phyloP scores from a whole-genome alignment of 2,329 filamentous ascomycete species.

The Sclerotinia spermophila region DNA sequence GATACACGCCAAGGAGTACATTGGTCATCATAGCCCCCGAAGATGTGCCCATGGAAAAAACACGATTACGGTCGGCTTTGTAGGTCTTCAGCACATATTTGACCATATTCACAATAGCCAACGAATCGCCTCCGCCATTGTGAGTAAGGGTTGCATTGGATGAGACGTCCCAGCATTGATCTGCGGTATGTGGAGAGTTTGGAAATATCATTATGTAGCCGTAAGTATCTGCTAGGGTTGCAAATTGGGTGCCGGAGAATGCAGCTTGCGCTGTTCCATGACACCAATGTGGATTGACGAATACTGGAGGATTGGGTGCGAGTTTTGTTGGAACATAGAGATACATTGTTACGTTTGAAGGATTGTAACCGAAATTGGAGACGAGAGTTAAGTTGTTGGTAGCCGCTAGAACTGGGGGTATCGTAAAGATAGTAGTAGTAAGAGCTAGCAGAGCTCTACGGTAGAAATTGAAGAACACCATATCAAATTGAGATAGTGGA shows the following conservation, averaged over 20 bases:
- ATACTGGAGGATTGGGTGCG: conserved; percentile 24
- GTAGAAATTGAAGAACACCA: not conserved
- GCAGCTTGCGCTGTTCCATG: conserved; percentile 43
- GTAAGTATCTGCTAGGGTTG: conserved; percentile 49
- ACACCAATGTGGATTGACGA: conserved; percentile 34
- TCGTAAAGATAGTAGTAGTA: not conserved
- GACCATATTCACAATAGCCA: conserved; percentile 58
- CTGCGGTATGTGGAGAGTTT: conserved; percentile 47
- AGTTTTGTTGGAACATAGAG: conserved; percentile 30
- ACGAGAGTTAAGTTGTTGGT: conserved; percentile 19
- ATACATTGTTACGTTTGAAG: conserved; percentile 31
- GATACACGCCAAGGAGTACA: conserved; percentile 46
- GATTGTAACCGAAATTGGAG: conserved; percentile 26
- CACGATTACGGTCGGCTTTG: conserved; percentile 47
- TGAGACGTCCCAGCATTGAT: conserved; percentile 57
- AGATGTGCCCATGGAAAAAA: conserved; percentile 50
- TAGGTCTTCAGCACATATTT: conserved; percentile 51
- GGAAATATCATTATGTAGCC: conserved; percentile 61
- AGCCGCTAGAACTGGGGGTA: not conserved
- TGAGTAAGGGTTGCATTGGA: conserved; percentile 47
- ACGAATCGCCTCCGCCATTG: conserved; percentile 54
- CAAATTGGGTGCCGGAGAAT: conserved; percentile 43
- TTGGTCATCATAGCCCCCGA: conserved; percentile 51
- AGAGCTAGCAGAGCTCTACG: not conserved
- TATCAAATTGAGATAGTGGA: not conserved